phyloP scores from a whole-genome alignment of 164 flowering plant species.

The Brasenia schreberi region DNA sequence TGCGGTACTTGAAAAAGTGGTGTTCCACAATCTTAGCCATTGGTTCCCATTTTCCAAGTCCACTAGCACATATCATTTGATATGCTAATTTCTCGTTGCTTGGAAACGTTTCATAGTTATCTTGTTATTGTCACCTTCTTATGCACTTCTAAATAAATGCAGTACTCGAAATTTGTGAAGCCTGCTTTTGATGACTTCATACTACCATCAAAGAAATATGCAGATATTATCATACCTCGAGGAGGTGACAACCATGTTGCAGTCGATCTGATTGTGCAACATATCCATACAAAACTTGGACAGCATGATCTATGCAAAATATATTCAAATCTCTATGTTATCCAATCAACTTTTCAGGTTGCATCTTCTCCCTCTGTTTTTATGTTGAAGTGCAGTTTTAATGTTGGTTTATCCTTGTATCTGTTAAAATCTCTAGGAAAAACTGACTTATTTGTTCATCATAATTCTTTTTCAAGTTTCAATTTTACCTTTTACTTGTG shows the following conservation, averaged over 20 bases:
- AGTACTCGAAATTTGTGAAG: conserved; percentile 98
- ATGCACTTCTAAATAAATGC: conserved; percentile 17
- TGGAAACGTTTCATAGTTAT: too few species aligned
- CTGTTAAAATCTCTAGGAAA: not conserved
- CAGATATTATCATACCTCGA: conserved; percentile 93
- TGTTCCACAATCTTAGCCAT: too few species aligned
- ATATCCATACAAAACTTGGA: conserved; percentile 92
- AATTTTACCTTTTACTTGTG: too few species aligned
- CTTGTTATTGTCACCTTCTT: not conserved
- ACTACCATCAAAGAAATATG: conserved; percentile 96
- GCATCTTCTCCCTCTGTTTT: not conserved
- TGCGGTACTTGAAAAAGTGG: too few species aligned
- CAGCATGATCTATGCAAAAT: conserved; percentile 98
- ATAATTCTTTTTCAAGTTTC: not conserved
- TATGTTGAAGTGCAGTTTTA: not conserved
- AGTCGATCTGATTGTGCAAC: conserved; percentile 94
- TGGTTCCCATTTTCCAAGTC: not conserved
- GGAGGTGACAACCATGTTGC: conserved; percentile 99
- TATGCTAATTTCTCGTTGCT: too few species aligned
- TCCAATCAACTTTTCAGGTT: conserved; percentile 97
- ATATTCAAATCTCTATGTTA: conserved; percentile 86
- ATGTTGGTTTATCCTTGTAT: not conserved
- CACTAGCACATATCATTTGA: too few species aligned
- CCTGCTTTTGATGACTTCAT: conserved; percentile 98
- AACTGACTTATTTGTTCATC: not conserved